Evolutionary conservation across 1,284 basidiomycete species (phyloP).

Genomic region (Apiotrichum montevideense): DNA sequence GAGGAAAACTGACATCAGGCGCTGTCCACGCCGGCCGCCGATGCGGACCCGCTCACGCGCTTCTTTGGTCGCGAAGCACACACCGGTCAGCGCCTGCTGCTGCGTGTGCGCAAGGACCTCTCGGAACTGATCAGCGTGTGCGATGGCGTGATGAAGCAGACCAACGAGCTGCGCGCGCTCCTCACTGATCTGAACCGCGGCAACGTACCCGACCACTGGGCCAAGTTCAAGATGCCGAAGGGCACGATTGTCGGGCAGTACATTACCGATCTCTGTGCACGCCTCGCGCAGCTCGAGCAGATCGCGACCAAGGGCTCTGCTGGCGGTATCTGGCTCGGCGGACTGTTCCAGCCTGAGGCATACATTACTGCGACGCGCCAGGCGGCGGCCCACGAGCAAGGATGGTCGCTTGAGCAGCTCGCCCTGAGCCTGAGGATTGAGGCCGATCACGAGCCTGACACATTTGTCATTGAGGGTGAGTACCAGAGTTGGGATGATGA

Average conservation of each 20-base stretch:
- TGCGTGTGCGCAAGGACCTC: conserved; percentile 71
- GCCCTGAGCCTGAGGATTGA: conserved; percentile 72
- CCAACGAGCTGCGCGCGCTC: conserved; percentile 80
- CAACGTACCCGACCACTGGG: conserved; percentile 80
- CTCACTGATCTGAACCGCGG: conserved; percentile 85
- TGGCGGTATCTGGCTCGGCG: conserved; percentile 73
- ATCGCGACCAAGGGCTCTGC: conserved; percentile 54
- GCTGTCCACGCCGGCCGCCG: conserved; percentile 19
- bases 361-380: conserved; percentile 92
- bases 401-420: conserved; percentile 86
- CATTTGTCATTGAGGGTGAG: conserved; percentile 80
- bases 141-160: conserved; percentile 81
- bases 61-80: conserved; percentile 82
- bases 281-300: conserved; percentile 71
- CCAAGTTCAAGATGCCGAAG: conserved; percentile 77
- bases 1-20: conserved; percentile 4
- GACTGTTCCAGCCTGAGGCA: conserved; percentile 90
- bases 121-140: conserved; percentile 75
- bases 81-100: conserved; percentile 69
- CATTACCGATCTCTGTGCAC: conserved; percentile 72
- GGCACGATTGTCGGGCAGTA: conserved; percentile 73
- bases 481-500: conserved; percentile 52
- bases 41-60: conserved; percentile 69
- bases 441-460: conserved; percentile 52
- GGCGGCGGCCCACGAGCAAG: conserved; percentile 79